A percentile compares a stretch with the other conserved stretches of the same genome.
Conservation (phyloP, 179 eudicot species). For the Actinidia polygama region DNA sequence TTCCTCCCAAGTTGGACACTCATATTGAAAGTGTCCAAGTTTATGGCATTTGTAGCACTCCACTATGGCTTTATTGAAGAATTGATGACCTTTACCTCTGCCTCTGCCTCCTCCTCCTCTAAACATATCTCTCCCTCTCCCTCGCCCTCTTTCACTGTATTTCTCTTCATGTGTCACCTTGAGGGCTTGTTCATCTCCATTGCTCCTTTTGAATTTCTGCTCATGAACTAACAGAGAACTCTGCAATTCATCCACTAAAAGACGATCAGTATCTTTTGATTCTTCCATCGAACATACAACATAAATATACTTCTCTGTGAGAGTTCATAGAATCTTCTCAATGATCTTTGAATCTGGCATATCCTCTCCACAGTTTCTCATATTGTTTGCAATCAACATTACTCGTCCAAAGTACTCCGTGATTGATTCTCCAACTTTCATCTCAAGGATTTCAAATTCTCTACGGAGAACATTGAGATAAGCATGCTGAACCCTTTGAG, state of each 20-base stretch:
- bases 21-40: background rate
- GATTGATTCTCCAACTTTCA: too few relatives aligned
- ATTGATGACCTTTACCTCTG: background rate
- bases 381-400: too few relatives aligned
- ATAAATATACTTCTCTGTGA: background rate
- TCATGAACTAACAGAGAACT: background rate
- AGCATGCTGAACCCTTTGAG: background rate
- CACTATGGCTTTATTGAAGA: background rate
- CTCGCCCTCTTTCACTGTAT: background rate
- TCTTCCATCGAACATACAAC: background rate
- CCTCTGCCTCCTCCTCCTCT: slow-evolving; percentile 11
- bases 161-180: too few relatives aligned
- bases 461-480: too few relatives aligned
- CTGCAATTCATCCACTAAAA: background rate
- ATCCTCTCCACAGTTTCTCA: background rate
- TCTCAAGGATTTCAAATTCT: too few relatives aligned
- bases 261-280: background rate
- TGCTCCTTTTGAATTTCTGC: background rate
- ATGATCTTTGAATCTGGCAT: background rate
- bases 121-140: background rate
- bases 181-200: background rate
- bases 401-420: too few relatives aligned
- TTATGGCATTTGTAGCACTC: slow-evolving; percentile 1
- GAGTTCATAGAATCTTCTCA: background rate
- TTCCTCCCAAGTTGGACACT: background rate